phyloP scores from a whole-genome alignment of 2,329 filamentous ascomycete genomes.

The Shiraia bambusicola region DNA sequence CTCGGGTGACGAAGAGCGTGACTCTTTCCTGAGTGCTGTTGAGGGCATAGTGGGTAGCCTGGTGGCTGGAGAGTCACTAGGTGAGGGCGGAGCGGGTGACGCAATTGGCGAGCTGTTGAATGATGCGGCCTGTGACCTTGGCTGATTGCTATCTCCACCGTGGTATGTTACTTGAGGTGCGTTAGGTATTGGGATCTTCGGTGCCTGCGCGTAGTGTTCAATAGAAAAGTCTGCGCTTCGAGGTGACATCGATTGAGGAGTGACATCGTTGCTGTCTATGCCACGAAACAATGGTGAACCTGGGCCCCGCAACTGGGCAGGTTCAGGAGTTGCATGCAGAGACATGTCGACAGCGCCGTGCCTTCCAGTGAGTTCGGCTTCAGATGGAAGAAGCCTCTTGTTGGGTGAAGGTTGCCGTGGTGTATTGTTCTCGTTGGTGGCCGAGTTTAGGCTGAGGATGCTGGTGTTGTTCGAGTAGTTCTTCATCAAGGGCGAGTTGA shows the following conservation, averaged over 20 bases:
- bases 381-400: conserved; percentile 37
- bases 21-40: conserved; percentile 21
- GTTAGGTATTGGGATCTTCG: conserved; percentile 27
- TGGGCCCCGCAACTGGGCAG: conserved; percentile 21
- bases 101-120: conserved; percentile 26
- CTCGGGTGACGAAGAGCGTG: conserved; percentile 23
- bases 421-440: conserved; percentile 20
- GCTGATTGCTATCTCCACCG: conserved; percentile 12
- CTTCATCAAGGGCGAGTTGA: conserved; percentile 35
- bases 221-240: conserved; percentile 22
- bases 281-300: conserved; percentile 28
- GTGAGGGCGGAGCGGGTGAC: conserved; percentile 29
- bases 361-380: conserved; percentile 41
- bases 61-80: conserved; percentile 26
- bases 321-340: conserved; percentile 36
- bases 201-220: conserved; percentile 31
- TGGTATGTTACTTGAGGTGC: conserved; percentile 30
- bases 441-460: conserved; percentile 35
- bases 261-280: conserved; percentile 26
- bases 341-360: conserved; percentile 40
- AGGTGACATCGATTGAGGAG: conserved; percentile 29
- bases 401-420: conserved; percentile 25
- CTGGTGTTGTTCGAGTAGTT: conserved; percentile 36
- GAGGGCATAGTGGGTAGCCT: conserved; percentile 30
- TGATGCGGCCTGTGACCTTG: conserved; percentile 34